These are phyloP conservation scores for Phaeophleospora eucalypticola DNA, from an alignment of 2,329 filamentous ascomycete genomes.

Conservation along the genomic window DNA sequence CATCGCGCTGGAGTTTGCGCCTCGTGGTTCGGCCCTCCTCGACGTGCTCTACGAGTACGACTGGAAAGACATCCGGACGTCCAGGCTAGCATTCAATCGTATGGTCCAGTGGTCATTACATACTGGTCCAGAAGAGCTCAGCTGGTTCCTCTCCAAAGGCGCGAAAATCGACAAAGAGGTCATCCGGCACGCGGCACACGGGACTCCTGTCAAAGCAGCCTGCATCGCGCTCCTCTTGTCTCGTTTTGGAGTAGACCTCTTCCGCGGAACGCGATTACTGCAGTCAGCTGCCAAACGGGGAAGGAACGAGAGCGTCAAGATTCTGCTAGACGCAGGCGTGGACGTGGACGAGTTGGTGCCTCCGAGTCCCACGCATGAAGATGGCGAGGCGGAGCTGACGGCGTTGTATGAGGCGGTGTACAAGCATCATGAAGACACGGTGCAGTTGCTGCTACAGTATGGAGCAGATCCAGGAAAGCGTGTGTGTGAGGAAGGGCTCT, in stretches of 20 bases:
- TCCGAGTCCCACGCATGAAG: conserved; percentile 6
- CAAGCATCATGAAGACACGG: conserved; percentile 14
- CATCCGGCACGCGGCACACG: conserved; percentile 7
- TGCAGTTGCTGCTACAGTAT: conserved; percentile 9
- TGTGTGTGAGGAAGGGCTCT: conserved; percentile 5
- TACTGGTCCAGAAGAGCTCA: conserved; percentile 12
- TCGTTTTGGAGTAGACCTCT: conserved; percentile 7
- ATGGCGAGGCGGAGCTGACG: conserved; percentile 12
- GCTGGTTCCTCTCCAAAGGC: conserved; percentile 17
- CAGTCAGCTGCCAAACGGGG: conserved; percentile 16
- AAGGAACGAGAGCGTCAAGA: conserved; percentile 9
- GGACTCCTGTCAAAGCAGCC: conserved; percentile 6
- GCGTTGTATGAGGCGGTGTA: conserved; percentile 18
- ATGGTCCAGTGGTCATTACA: conserved; percentile 15
- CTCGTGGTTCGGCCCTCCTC: conserved; percentile 8
- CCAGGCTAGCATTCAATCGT: conserved; percentile 11
- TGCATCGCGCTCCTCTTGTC: conserved; percentile 12
- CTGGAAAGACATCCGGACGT: conserved; percentile 14
- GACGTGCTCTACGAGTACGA: conserved; percentile 14
- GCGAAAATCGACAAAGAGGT: conserved; percentile 10
- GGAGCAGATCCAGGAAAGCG: conserved; percentile 14
- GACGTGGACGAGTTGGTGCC: conserved; percentile 13
- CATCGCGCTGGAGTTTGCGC: conserved; percentile 14
- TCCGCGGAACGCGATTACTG: conserved; percentile 12
- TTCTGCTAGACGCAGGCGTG: conserved; percentile 11